These are phyloP conservation scores for Acacia concinna DNA, from an alignment of 331 rosid species.

Conservation along the genomic window DNA sequence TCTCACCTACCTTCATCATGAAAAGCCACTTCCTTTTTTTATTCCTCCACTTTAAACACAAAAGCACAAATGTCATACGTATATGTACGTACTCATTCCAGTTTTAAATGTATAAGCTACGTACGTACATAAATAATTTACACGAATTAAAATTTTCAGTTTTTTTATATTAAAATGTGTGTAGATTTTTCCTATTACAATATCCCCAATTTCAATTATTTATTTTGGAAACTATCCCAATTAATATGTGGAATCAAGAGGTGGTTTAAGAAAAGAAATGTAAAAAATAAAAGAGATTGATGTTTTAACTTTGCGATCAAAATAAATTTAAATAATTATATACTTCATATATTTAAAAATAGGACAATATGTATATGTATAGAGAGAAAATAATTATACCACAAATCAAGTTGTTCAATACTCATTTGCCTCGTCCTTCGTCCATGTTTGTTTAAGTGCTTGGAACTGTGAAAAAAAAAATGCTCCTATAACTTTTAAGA, in stretches of 20 bases:
- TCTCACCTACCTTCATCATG: constrained; percentile 25
- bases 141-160: too few relatives aligned
- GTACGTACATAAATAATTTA: too few relatives aligned
- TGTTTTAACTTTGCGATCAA: background rate
- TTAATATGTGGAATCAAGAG: too few relatives aligned
- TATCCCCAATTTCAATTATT: background rate
- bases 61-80: background rate
- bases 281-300: background rate
- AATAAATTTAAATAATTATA: background rate
- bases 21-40: background rate
- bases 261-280: background rate
- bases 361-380: background rate
- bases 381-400: background rate
- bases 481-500: too few relatives aligned
- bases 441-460: background rate
- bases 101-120: background rate
- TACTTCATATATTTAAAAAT: background rate
- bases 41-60: background rate
- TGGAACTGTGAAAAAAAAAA: too few relatives aligned
- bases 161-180: background rate
- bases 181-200: background rate
- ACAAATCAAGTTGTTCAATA: background rate
- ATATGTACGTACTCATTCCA: background rate
- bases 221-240: background rate
- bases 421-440: background rate